phyloP scores from a whole-genome alignment of 495 filamentous ascomycete genomes.

The Neurospora sp. region DNA sequence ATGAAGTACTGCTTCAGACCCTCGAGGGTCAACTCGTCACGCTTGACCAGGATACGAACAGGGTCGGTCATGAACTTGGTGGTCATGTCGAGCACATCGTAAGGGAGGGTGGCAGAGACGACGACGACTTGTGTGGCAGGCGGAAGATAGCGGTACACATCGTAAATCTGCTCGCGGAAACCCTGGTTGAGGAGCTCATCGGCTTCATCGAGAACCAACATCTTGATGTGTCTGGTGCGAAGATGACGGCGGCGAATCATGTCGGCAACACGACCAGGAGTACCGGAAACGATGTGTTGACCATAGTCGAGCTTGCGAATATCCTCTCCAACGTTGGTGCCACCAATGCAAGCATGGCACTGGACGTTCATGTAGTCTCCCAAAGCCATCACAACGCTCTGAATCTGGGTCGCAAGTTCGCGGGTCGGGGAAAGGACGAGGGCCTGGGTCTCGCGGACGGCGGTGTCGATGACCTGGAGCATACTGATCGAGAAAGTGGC shows the following conservation, averaged over 20 bases:
- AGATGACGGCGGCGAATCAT: conserved; percentile 97
- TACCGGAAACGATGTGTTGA: conserved; percentile 93
- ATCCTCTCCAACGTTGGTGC: conserved; percentile 94
- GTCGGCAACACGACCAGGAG: conserved; percentile 93
- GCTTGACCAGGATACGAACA: conserved; percentile 97
- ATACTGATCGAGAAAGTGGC: conserved; percentile 98
- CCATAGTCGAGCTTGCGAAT: conserved; percentile 94
- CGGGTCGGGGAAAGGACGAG: conserved; percentile 94
- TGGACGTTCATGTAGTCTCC: conserved; percentile 99
- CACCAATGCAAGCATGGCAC: conserved; percentile 98
- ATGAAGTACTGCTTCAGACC: conserved; percentile 99
- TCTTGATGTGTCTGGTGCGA: conserved; percentile 94
- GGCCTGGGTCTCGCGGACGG: conserved; percentile 88
- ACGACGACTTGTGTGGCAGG: conserved; percentile 97
- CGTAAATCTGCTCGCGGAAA: conserved; percentile 99
- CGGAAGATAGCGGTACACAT: conserved; percentile 96
- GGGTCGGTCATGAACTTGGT: conserved; percentile 99
- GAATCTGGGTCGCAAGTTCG: conserved; percentile 96
- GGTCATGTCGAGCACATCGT: conserved; percentile 98
- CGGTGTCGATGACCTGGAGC: conserved; percentile 93
- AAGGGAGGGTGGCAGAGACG: conserved; percentile 93
- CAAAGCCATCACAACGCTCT: conserved; percentile 95
- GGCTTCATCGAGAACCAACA: conserved; percentile 97
- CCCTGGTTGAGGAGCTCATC: conserved; percentile 97
- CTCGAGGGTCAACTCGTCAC: conserved; percentile 96